These are phyloP conservation scores for Micromonas pusilla DNA, from an alignment of 139 green algal genomes.

Conservation along the genomic window DNA sequence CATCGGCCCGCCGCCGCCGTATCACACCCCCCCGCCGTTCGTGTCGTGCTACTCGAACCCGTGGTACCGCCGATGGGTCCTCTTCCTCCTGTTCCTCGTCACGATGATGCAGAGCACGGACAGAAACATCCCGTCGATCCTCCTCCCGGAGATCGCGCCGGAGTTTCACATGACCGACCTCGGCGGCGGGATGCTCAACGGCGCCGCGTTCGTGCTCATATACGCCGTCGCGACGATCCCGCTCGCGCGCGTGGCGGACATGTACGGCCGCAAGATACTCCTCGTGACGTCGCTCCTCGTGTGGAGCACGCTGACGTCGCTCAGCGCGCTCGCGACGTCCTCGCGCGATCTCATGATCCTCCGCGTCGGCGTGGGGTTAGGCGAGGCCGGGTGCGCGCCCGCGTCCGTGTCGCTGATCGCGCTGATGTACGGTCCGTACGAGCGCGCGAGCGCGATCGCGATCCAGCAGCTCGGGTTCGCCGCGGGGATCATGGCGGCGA, in stretches of 20 bases:
- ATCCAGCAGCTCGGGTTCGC: background rate
- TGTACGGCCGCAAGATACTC: background rate
- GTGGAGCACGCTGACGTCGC: background rate
- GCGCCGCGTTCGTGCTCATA: background rate
- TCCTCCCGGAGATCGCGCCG: background rate
- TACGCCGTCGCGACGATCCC: background rate
- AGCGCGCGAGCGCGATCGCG: background rate
- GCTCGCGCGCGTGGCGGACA: background rate
- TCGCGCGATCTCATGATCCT: background rate
- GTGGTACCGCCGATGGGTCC: background rate
- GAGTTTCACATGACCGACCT: constrained; percentile 12
- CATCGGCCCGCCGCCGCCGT: too few species aligned
- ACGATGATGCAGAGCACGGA: background rate
- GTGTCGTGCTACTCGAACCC: background rate
- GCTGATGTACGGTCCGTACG: background rate
- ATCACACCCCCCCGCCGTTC: too few species aligned
- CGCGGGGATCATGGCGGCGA: background rate
- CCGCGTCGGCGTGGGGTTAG: background rate
- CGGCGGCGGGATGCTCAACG: background rate
- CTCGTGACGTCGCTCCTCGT: background rate
- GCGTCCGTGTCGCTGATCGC: constrained; percentile 11
- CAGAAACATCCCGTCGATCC: background rate
- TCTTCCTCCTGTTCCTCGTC: constrained; percentile 11
- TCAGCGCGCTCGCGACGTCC: background rate
- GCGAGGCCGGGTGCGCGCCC: background rate